phyloP scores from a whole-genome alignment of 2,329 filamentous ascomycete species.

The Beauveria scarabaeidicola region DNA sequence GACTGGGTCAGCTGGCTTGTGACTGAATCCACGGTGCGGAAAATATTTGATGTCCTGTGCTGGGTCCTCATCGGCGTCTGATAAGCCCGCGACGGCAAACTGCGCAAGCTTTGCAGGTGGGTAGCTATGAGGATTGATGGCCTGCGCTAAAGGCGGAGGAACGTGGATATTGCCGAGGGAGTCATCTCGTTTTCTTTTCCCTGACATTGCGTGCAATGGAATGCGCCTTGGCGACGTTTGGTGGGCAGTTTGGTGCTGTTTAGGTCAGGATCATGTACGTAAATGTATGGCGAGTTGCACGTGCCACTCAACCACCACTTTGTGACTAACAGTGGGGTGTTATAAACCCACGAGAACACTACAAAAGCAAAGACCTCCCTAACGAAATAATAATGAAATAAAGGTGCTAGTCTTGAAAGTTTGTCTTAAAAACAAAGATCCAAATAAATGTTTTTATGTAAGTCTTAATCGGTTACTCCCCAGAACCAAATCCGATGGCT shows the following conservation, averaged over 20 bases:
- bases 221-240: background rate
- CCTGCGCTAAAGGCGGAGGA: background rate
- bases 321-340: no score
- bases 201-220: background rate
- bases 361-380: no score
- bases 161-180: background rate
- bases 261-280: background rate
- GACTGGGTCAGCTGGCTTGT: background rate
- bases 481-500: no score
- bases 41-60: conserved; percentile 35
- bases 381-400: no score
- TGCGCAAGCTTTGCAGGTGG: conserved; percentile 43
- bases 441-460: no score
- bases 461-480: no score
- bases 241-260: background rate
- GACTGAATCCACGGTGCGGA: conserved; percentile 36
- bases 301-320: no score
- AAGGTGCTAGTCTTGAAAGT: no score
- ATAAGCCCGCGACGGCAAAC: conserved; percentile 44
- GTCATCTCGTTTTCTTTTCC: conserved; percentile 1
- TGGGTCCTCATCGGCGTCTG: conserved; percentile 35
- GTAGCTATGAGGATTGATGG: conserved; percentile 47
- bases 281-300: background rate
- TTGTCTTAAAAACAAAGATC: no score
- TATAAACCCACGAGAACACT: no score